Evolutionary conservation across 2,329 filamentous ascomycete species (phyloP).

Genomic region (Dactylellina leptospora): DNA sequence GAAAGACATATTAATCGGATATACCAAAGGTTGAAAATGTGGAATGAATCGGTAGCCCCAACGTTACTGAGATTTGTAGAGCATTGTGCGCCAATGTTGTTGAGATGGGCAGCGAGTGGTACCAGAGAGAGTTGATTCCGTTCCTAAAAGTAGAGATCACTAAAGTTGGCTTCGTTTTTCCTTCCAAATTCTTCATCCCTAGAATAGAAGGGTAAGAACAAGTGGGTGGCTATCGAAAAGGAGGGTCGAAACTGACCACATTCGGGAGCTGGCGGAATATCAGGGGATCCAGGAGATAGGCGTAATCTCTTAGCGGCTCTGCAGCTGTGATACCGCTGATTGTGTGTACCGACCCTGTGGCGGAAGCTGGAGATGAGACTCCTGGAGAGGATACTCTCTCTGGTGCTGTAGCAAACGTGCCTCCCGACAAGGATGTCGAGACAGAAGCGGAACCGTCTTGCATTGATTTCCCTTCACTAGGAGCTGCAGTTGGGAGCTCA

Average conservation of each 20-base stretch:
- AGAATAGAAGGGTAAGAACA: constrained; percentile 62
- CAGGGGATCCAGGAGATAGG: constrained; percentile 44
- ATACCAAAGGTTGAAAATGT: constrained; percentile 59
- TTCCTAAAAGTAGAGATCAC: constrained; percentile 66
- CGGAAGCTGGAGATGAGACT: constrained; percentile 42
- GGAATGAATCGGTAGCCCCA: constrained; percentile 61
- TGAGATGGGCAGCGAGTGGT: constrained; percentile 77
- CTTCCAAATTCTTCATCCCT: constrained; percentile 58
- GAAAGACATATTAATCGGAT: constrained; percentile 70
- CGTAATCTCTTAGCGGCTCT: constrained; percentile 39
- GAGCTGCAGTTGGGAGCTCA: constrained; percentile 24
- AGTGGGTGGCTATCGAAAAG: constrained; percentile 54
- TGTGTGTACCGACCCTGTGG: constrained; percentile 29
- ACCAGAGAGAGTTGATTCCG: constrained; percentile 75
- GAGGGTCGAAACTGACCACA: constrained; percentile 28
- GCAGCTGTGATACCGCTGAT: constrained; percentile 25
- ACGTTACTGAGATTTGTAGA: constrained; percentile 60
- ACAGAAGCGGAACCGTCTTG: constrained; percentile 36
- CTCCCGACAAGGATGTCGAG: constrained; percentile 37
- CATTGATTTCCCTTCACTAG: constrained; percentile 22
- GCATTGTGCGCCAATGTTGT: constrained; percentile 76
- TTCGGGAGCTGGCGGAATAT: constrained; percentile 45
- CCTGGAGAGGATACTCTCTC: constrained; percentile 39
- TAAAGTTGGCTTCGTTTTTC: constrained; percentile 66
- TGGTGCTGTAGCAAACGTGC: constrained; percentile 40